Conservation (phyloP, 2,329 filamentous ascomycete genomes). For the Colletotrichum liriopes region DNA sequence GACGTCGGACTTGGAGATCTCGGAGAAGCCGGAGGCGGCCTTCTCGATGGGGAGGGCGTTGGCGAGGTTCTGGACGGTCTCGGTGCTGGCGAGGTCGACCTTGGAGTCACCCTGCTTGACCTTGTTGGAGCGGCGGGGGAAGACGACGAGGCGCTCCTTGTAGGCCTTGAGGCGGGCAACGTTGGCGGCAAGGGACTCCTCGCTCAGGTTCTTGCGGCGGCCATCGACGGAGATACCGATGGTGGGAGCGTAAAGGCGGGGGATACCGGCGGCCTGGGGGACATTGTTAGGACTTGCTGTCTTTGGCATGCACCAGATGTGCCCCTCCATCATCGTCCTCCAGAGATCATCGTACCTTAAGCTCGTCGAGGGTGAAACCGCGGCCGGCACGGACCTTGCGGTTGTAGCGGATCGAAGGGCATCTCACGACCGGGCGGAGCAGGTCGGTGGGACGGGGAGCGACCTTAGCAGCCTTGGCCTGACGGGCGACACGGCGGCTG, state of each 20-base stretch:
- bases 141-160: conserved; percentile 95
- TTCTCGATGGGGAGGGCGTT: conserved; percentile 81
- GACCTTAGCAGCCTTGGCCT: conserved; percentile 94
- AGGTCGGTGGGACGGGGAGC: conserved; percentile 98
- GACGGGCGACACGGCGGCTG: conserved; percentile 90
- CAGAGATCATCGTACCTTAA: conserved; percentile 81
- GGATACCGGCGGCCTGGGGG: conserved; percentile 89
- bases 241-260: conserved; percentile 93
- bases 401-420: conserved; percentile 99
- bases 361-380: conserved; percentile 97
- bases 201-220: conserved; percentile 96
- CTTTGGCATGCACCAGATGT: neutral
- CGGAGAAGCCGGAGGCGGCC: conserved; percentile 75
- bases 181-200: conserved; percentile 95
- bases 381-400: conserved; percentile 95
- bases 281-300: conserved; percentile 21
- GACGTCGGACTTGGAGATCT: conserved; percentile 87
- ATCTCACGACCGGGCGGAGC: conserved; percentile 95
- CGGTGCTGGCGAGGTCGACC: conserved; percentile 81
- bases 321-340: neutral
- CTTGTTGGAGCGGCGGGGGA: conserved; percentile 95
- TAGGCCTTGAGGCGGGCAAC: conserved; percentile 98
- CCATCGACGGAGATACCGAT: conserved; percentile 97
- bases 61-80: conserved; percentile 70
- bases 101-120: conserved; percentile 94